Conservation (phyloP, 192 early-diverging fungal genomes). For the Lunasporangiospora selenospora region DNA sequence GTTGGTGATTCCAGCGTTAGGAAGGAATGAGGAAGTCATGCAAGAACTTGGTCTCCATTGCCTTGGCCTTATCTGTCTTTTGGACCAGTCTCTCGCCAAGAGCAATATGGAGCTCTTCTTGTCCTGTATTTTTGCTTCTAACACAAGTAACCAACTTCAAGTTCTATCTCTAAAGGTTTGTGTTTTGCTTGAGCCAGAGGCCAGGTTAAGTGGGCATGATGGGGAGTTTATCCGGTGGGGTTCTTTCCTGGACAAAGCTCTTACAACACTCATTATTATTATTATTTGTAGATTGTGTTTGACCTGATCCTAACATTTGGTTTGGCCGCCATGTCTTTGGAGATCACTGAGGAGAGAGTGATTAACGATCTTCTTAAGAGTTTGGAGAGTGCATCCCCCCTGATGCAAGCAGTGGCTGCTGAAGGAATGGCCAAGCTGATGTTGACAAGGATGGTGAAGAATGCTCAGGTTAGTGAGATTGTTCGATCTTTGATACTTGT, state of each 20-base stretch:
- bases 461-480: constrained; percentile 52
- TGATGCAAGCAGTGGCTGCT: constrained; percentile 72
- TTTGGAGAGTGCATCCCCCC: constrained; percentile 62
- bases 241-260: background rate
- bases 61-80: constrained; percentile 76
- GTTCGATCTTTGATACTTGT: no score
- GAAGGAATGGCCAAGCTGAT: constrained; percentile 83
- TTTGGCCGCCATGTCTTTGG: constrained; percentile 45
- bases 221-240: background rate
- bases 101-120: constrained; percentile 79
- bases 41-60: constrained; percentile 85
- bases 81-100: constrained; percentile 77
- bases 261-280: background rate
- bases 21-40: constrained; percentile 67
- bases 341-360: constrained; percentile 51
- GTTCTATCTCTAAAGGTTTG: constrained; percentile 73
- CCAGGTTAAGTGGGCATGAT: background rate
- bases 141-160: constrained; percentile 64
- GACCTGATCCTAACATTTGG: constrained; percentile 69
- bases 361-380: constrained; percentile 55
- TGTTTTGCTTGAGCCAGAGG: no score
- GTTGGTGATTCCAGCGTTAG: constrained; percentile 74
- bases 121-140: constrained; percentile 61
- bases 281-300: constrained; percentile 59
- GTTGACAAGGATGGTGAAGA: constrained; percentile 50